Base-by-base conservation (phyloP, 345 rosid genomes). In the Pugionium cornutum region DNA sequence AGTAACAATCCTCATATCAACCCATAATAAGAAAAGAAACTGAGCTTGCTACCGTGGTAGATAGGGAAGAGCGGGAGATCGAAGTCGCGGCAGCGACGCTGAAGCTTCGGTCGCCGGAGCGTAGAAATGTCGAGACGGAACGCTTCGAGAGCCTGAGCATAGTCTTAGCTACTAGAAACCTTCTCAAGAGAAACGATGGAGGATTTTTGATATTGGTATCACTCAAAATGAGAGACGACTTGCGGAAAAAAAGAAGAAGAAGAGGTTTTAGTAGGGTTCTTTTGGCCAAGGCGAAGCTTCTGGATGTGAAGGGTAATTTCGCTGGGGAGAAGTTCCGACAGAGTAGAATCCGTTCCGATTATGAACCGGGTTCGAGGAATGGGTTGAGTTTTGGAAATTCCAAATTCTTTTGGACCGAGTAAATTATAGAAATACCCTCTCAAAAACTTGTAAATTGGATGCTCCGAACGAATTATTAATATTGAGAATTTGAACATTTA, bases 81-180 rank as follows among this genome's bases (percentile, higher is more conserved):
- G 84, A 62, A 40, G 81, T 67, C 2, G 81, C 81, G 31, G 79
- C 57, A 28, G 74, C 69, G 69, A 27, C 58, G 11, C 78, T 77
- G 82, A 46, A 45, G 61, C 75, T 66, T 6, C 81, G 42, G 69
- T 82, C 70, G 7, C 80, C 75, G 59, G 67, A 37, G 67, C 87
- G 80, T 25, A 89, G 67, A 62, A 83, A 8, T 34, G 85, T 51
- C 32, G 92, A 84, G 53, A 86, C 80, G 3, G 96, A 82, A 58
- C 92, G 96, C 77, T 79, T 78, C 1, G 88, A 77, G 58, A 92
- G 81, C 53, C 79, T 80, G 66, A 88, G 81, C 97, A 92, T 92
- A 60, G 40, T 81, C 58, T 68, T 52, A 1, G 54, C 49, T 44
- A 48, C 10, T 31, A 32, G 18, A 18, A 18, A 18, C 18, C 18